A percentile compares a stretch with the other conserved stretches of the same genome.
Conservation (phyloP, 805 yeast genomes). For the Sporopachydermia quercuum region DNA sequence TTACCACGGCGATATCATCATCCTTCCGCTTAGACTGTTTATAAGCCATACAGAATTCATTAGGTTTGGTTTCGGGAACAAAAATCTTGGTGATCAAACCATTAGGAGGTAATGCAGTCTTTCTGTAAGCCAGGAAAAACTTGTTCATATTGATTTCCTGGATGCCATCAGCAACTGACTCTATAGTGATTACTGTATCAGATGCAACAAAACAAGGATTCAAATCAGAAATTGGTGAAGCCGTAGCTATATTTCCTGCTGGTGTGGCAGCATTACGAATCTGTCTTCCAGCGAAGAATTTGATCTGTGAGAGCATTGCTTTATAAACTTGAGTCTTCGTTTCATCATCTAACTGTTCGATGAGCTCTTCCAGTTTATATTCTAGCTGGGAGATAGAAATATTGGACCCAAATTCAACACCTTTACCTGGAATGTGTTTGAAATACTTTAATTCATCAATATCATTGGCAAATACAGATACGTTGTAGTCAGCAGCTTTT, state of each 20-base stretch:
- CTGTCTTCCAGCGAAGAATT: slow-evolving; percentile 33
- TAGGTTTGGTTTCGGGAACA: slow-evolving; percentile 23
- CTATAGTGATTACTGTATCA: slow-evolving; percentile 24
- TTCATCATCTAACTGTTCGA: slow-evolving; percentile 10
- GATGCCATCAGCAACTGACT: slow-evolving; percentile 17
- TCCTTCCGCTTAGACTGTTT: slow-evolving; percentile 35
- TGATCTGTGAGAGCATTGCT: slow-evolving; percentile 26
- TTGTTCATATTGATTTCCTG: slow-evolving; percentile 22
- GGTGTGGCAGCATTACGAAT: slow-evolving; percentile 35
- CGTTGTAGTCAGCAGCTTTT: slow-evolving; percentile 25
- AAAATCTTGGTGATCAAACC: slow-evolving; percentile 23
- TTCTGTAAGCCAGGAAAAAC: slow-evolving; percentile 29
- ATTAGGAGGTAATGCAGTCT: slow-evolving; percentile 23
- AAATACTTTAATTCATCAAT: slow-evolving; percentile 23
- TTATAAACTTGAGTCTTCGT: slow-evolving; percentile 23
- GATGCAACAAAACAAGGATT: slow-evolving; percentile 31
- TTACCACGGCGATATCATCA: slow-evolving; percentile 35
- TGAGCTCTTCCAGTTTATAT: slow-evolving; percentile 19
- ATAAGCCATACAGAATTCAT: slow-evolving; percentile 25
- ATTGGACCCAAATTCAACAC: slow-evolving; percentile 29
- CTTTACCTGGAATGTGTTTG: slow-evolving; percentile 23
- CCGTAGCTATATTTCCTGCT: slow-evolving; percentile 34
- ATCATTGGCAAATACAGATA: slow-evolving; percentile 27
- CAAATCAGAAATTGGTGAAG: slow-evolving; percentile 33
- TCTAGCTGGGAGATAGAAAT: slow-evolving; percentile 26